Evolutionary conservation across 2,329 filamentous ascomycete species (phyloP).

Genomic region (Colletotrichum shisoi): DNA sequence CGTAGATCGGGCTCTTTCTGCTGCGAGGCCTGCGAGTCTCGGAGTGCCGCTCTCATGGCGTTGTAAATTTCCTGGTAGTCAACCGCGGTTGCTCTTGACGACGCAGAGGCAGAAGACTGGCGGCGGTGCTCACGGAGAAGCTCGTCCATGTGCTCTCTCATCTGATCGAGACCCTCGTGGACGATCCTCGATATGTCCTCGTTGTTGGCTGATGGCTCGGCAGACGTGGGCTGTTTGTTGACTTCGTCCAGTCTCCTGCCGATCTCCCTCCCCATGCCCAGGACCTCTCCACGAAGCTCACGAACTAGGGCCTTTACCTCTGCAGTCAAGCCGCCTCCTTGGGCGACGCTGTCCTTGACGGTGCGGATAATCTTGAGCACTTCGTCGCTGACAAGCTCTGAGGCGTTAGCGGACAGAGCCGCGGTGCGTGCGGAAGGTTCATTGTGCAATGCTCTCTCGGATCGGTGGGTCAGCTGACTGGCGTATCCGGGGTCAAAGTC

Average conservation of each 20-base stretch:
- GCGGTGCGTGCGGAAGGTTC: conserved; percentile 55
- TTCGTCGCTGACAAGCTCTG: conserved; percentile 75
- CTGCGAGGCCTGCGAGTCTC: conserved; percentile 64
- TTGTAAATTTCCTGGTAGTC: conserved; percentile 88
- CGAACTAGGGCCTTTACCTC: conserved; percentile 91
- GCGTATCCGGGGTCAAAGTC: conserved; percentile 47
- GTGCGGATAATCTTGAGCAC: conserved; percentile 81
- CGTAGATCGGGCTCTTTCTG: conserved; percentile 63
- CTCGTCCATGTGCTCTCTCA: conserved; percentile 84
- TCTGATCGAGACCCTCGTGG: conserved; percentile 78
- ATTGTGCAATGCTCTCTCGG: conserved; percentile 57
- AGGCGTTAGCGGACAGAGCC: conserved; percentile 54
- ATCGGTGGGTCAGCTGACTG: conserved; percentile 51
- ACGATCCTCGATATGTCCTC: conserved; percentile 80
- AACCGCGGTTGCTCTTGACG: conserved; percentile 67
- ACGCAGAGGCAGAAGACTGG: conserved; percentile 69
- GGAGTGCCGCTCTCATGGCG: conserved; percentile 77
- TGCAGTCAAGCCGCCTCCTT: conserved; percentile 86
- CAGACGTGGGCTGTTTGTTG: conserved; percentile 38
- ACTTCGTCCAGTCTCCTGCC: conserved; percentile 84
- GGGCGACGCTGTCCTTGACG: conserved; percentile 89
- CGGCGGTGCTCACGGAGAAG: conserved; percentile 78
- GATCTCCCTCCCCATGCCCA: conserved; percentile 93
- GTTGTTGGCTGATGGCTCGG: conserved; percentile 60
- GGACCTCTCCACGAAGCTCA: conserved; percentile 87